Percentiles rank a stretch among this genome's conserved stretches.
phyloP scores from a whole-genome alignment of 164 flowering plant species.

The Magnolia sinica region DNA sequence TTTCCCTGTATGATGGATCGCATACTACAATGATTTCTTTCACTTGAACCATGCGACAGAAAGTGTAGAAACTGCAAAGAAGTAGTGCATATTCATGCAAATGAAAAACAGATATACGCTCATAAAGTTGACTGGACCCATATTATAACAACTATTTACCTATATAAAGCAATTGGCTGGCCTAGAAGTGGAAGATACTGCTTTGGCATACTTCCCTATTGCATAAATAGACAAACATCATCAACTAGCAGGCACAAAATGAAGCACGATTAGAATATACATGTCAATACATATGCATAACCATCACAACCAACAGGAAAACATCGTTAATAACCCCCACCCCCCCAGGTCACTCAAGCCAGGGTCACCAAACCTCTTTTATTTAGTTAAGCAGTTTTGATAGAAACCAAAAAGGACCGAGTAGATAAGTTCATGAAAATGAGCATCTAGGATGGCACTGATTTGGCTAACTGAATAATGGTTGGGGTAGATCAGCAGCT shows the following conservation, averaged over 20 bases:
- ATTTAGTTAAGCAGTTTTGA: not conserved
- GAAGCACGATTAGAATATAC: not conserved
- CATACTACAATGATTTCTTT: constrained; percentile 95
- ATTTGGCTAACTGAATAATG: not conserved
- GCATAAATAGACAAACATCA: constrained; percentile 26
- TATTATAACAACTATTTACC: constrained; percentile 34
- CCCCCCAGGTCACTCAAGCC: not conserved
- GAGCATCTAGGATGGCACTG: not conserved
- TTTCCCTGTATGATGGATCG: constrained; percentile 88
- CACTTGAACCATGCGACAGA: constrained; percentile 70
- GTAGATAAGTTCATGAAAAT: not conserved
- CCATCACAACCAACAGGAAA: not conserved
- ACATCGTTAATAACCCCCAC: not conserved
- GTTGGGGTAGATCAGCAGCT: not conserved
- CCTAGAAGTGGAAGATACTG: constrained; percentile 93
- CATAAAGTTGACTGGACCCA: not conserved
- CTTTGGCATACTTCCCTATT: constrained; percentile 94
- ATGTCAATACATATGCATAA: not conserved
- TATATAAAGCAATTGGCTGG: constrained; percentile 90
- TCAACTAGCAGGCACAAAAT: constrained; percentile 16
- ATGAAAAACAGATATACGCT: not conserved
- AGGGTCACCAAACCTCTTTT: not conserved
- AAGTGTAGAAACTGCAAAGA: constrained; percentile 77
- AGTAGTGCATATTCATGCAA: not conserved
- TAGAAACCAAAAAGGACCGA: not conserved